Base-by-base conservation (phyloP, 805 yeast genomes). In the Danielia oregonensis region DNA sequence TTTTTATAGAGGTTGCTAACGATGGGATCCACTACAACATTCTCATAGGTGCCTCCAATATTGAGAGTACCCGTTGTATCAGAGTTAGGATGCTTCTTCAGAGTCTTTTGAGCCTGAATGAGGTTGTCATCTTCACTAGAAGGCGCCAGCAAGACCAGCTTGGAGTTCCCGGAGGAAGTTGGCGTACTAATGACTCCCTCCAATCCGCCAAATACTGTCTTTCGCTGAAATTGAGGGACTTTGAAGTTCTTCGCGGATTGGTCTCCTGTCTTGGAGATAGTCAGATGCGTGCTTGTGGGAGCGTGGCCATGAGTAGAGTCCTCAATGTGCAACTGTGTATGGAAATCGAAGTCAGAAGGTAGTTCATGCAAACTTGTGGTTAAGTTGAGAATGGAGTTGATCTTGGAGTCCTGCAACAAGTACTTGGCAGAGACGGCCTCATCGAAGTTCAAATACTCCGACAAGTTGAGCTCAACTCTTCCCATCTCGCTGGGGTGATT, bases 331-430 rank as follows among this genome's bases (percentile, higher is more conserved):
- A 67, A 52, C 36, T 57, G 70, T 2, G 73, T 67, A 41, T 63
- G 70, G 51, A 67, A 67, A 26, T 65, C 71, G 26, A 48, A 51
- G 39, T 62, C 52, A 4, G 59, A 37, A 3, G 72, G 63, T 14
- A 65, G 54, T 38, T 66, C 70, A 26, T 64, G 68, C 46, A 84
- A 57, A 4, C 66, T 64, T n/a, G 85, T 62, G 2, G 80, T 70
- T 26, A 86, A 41, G 40, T 73, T 79, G 25, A 83, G 57, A n/a
- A 86, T 82, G 2, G 94, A 81, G 55, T 91, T 91, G 13, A 91
- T 78, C 45, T 86, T 86, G 2, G 95, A 82, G 17, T 86, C 74
- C 48, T 81, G 81, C 24, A 91, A 64, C 28, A 91, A 61, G 48
- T 83, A 87, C 42, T 85, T 68, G 42, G 82, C 70, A 2, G 80